These are phyloP conservation scores for Earliella scabrosa DNA, from an alignment of 1,284 basidiomycete species.

Conservation along the genomic window DNA sequence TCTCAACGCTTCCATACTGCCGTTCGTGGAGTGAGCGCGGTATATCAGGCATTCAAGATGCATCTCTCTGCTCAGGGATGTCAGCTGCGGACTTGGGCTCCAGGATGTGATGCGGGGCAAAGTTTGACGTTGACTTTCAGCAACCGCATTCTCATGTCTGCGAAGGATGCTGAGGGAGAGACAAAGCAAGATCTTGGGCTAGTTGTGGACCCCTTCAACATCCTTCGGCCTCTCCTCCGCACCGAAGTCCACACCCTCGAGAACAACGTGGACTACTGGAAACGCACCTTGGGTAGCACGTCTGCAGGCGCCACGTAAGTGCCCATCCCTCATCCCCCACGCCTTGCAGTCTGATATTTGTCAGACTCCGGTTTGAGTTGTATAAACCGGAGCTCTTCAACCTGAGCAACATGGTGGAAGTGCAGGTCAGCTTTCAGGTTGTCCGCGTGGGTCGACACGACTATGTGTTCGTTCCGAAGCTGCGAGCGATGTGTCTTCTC, in stretches of 20 bases:
- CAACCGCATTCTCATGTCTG: neutral
- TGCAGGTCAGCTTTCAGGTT: neutral
- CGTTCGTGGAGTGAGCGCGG: neutral
- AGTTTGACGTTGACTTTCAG: neutral
- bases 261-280: neutral
- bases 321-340: neutral
- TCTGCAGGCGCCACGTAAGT: neutral
- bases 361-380: neutral
- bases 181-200: neutral
- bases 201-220: neutral
- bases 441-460: neutral
- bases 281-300: neutral
- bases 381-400: neutral
- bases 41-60: neutral
- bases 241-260: neutral
- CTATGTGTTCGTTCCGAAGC: neutral
- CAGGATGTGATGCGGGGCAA: neutral
- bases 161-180: neutral
- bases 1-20: neutral
- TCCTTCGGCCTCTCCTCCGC: neutral
- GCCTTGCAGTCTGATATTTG: neutral
- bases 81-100: too few species aligned
- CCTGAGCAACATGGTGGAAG: neutral
- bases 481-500: too few species aligned
- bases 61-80: neutral